Percentiles rank a stretch among this genome's conserved stretches.
phyloP scores from a whole-genome alignment of 306 rosid genomes.

The Prosopis cineraria region DNA sequence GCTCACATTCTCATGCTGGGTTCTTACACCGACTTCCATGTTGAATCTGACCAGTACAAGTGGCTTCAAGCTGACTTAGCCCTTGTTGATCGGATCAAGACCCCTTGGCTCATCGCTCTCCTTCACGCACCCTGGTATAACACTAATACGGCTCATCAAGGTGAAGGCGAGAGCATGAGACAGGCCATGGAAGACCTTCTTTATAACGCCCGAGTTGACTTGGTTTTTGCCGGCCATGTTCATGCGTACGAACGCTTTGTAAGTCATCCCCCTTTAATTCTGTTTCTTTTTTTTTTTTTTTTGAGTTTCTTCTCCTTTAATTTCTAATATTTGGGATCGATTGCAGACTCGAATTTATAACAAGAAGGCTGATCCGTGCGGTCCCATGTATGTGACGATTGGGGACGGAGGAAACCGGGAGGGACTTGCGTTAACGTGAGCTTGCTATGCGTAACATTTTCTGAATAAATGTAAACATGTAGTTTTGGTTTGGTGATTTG shows the following conservation, averaged over 20 bases:
- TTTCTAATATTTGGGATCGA: neutral
- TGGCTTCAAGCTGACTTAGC: conserved; percentile 64
- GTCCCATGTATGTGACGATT: conserved; percentile 64
- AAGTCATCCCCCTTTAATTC: neutral
- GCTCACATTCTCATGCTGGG: conserved; percentile 69
- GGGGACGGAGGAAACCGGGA: conserved; percentile 86
- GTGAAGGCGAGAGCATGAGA: conserved; percentile 86
- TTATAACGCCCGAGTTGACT: conserved; percentile 57
- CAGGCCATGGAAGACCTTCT: conserved; percentile 60
- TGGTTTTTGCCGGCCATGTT: conserved; percentile 77
- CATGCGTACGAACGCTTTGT: conserved; percentile 88
- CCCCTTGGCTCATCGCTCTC: conserved; percentile 65
- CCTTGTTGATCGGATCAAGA: conserved; percentile 47
- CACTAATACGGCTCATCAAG: conserved; percentile 69
- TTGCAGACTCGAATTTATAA: conserved; percentile 64
- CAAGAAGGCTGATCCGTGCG: conserved; percentile 57
- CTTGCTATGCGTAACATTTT: neutral
- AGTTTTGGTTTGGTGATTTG: neutral
- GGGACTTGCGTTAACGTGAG: conserved; percentile 71
- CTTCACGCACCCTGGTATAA: conserved; percentile 88
- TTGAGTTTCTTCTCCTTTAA: neutral
- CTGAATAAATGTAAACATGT: neutral
- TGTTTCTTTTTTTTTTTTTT: neutral
- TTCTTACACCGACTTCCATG: conserved; percentile 56
- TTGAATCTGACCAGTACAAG: conserved; percentile 47